Conservation (phyloP, 2,329 filamentous ascomycete species). For the Alternaria novae-zelandiae region DNA sequence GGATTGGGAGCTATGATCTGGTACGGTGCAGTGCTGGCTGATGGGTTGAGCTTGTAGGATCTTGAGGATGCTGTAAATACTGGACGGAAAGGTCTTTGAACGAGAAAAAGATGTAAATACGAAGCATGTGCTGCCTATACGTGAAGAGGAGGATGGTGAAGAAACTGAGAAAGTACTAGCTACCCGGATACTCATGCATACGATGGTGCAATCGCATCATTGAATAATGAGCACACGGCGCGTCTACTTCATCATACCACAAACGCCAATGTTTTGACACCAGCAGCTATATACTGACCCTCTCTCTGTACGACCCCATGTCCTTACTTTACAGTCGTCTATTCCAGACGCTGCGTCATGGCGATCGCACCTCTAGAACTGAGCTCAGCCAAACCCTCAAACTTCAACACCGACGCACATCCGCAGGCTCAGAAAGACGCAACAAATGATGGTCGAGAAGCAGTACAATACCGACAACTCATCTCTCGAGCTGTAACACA, state of each 20-base stretch:
- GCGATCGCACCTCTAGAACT: neutral
- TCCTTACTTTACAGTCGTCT: neutral
- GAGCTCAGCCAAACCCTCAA: neutral
- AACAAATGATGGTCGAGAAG: neutral
- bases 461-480: constrained; percentile 22
- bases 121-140: neutral
- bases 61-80: neutral
- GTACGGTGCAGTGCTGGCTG: constrained; percentile 78
- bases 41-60: constrained; percentile 13
- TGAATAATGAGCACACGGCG: neutral
- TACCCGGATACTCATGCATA: neutral
- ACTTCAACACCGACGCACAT: neutral
- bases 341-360: neutral
- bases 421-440: neutral
- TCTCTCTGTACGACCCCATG: neutral
- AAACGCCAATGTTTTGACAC: neutral
- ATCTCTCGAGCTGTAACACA: constrained; percentile 23
- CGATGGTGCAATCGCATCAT: neutral
- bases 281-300: neutral
- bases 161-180: neutral
- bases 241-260: neutral
- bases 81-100: neutral
- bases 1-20: constrained; percentile 72
- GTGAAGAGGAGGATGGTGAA: neutral
- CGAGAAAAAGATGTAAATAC: neutral